Evolutionary conservation across 31 red algal species (phyloP), one percentile per base, ranked within the genome.

Genomic region (Odonthalia washingtoniensis): DNA sequence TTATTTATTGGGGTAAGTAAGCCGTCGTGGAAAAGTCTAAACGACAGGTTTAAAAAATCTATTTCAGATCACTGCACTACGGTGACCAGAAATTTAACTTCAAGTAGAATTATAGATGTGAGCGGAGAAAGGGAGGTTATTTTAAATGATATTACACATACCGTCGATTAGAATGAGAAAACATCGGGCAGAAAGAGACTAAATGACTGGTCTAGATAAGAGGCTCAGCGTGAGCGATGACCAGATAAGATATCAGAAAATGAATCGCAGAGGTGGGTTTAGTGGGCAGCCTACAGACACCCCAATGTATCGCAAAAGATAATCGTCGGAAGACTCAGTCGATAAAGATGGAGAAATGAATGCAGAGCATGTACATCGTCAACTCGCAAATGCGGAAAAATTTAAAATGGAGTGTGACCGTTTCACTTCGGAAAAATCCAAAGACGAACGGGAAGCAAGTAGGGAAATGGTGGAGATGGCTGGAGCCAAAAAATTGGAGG

Each of bases 11-110:
- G 21, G 49, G 12, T 57, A 14, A 9, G 9, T 57, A 9, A 9
- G 49, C 12, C 38, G 74, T 37, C 74, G 27, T 77, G 74, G 30
- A 77, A 77, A 44, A 43, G 32, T 16, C 28, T 77, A 37, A 44
- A 44, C 40, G 74, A 77, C 40, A 38, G 74, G 35, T 43, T 77
- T 28, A 77, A 77, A 37, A 77, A 77, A 38, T 42, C 43, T 28
- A 38, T 77, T 6, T 6, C 35, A 6, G 74, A 77, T 27, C 74
- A 77, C 40, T 17, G 24, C 5, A 26, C 21, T 4, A 27, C 24
- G 12, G 40, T 77, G 27, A 77, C 12, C 32, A 43, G 16, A 28
- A 44, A 77, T 27, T 6, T n/a, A 12, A 40, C 21, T 12, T 17
- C 74, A 18, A 42, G 12, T 6, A 37, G 74, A n/a, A 77, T 77